Base-by-base conservation (phyloP, 75 land plant species). In the Sequoia sempervirens region DNA sequence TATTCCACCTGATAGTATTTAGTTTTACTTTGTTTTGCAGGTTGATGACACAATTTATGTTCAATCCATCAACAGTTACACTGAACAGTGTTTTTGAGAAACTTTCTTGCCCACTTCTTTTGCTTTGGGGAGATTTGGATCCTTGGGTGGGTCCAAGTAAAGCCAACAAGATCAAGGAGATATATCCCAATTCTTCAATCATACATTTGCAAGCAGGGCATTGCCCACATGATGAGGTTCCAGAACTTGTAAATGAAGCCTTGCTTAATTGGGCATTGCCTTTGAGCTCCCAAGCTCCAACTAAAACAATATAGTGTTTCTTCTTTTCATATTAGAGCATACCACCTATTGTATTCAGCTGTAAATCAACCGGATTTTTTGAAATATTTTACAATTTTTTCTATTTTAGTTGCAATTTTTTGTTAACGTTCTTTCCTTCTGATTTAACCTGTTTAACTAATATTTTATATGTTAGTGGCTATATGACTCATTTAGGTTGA, bases 141-240 rank as follows among this genome's bases (percentile, higher is more conserved):
- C 99, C 99, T 30, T 98, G 99, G 99, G 94, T 96, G 18, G 99
- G 99, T 14, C 88, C 95, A 64, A 84, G 90, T 7, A 98, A 98
- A 84, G 96, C 94, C 3, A 90, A 82, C 32, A 83, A 88, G 38
- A 94, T 98, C 70, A 96, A 92, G 81, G 90, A 90, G 66, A 91
- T 94, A 72, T 98, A 98, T 73, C 94, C 96, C 6, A 89, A 92
- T 46, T 87, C 99, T 9, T 85, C 92, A 15, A 28, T 98, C 41
- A 95, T 96, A 64, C 88, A 86, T 83, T 86, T 98, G 23, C 93
- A 96, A 56, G 99, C 99, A 13, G 99, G 99, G 18, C 99, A 98
- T 74, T 98, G 99, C 84, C 99, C 99, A 12, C 99, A 98, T 81
- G 99, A 98, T 83, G 99, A 98, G 87, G 95, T 92, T 53, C 99